phyloP scores from a whole-genome alignment of 345 rosid genomes.

The Trapa incisa region DNA sequence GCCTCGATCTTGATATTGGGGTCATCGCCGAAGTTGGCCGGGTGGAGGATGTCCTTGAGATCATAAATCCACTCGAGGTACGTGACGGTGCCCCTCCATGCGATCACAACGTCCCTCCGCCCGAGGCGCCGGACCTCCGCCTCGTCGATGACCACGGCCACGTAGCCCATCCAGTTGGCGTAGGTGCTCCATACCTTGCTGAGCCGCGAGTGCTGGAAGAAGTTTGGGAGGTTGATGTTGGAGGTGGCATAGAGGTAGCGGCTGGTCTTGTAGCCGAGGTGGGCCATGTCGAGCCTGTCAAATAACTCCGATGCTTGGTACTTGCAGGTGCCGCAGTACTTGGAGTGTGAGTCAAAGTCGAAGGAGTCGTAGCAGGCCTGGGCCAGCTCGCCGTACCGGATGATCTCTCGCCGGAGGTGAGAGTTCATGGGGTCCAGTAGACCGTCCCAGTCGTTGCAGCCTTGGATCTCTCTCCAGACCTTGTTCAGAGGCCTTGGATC shows the following conservation, averaged over 20 bases:
- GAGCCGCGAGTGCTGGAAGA: conserved; percentile 12
- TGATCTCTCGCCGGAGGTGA: conserved; percentile 4
- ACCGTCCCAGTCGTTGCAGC: conserved; percentile 6
- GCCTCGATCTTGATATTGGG: conserved; percentile 17
- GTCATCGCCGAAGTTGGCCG: conserved; percentile 1
- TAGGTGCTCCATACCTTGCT: conserved; percentile 11
- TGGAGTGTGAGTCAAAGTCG: conserved; percentile 6
- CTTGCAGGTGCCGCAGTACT: conserved; percentile 10
- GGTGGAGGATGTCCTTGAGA: conserved; percentile 12
- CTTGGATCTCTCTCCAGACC: conserved; percentile 8
- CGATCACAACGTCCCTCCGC: conserved; percentile 15
- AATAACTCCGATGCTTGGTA: conserved; percentile 6
- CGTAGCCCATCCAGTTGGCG: conserved; percentile 24
- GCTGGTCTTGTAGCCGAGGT: conserved; percentile 13
- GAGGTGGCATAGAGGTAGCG: conserved; percentile 16
- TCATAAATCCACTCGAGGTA: conserved; percentile 20
- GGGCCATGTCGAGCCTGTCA: neutral
- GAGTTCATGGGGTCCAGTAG: conserved; percentile 9
- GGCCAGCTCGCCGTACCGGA: conserved; percentile 7
- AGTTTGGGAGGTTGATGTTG: conserved; percentile 11
- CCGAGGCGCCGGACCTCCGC: conserved; percentile 12
- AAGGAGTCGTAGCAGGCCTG: conserved; percentile 8
- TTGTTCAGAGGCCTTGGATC: neutral
- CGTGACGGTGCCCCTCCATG: conserved; percentile 20
- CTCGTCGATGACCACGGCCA: conserved; percentile 15